phyloP scores from a whole-genome alignment of 306 rosid genomes.

The Ceratonia siliqua region DNA sequence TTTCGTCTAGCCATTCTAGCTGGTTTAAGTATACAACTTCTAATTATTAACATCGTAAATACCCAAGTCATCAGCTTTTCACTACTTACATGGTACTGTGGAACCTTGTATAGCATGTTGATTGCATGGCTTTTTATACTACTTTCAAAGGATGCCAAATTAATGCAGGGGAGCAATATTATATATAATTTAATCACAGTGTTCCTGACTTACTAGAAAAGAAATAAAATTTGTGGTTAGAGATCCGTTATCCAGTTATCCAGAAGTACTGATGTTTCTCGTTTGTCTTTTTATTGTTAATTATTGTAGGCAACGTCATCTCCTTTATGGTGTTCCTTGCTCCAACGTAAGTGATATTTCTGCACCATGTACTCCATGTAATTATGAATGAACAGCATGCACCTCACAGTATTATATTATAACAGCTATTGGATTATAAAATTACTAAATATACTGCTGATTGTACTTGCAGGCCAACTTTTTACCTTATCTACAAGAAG shows the following conservation, averaged over 20 bases:
- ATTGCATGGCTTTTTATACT: conserved; percentile 20
- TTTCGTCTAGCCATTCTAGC: neutral
- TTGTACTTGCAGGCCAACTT: conserved; percentile 67
- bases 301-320: conserved; percentile 67
- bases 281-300: conserved; percentile 8
- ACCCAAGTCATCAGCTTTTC: no score
- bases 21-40: neutral
- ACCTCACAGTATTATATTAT: no score
- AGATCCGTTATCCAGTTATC: neutral
- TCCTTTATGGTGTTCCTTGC: conserved; percentile 87
- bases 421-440: no score
- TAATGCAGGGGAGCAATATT: neutral
- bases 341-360: conserved; percentile 70
- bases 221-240: neutral
- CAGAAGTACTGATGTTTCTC: conserved; percentile 4
- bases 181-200: neutral
- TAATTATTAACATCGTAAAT: neutral
- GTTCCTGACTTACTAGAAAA: neutral
- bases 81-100: no score
- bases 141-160: neutral
- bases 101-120: neutral
- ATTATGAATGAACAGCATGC: neutral
- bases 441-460: no score
- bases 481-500: conserved; percentile 70
- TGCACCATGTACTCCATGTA: neutral